Conservation (phyloP, 2,329 filamentous ascomycete genomes). For the Raffaelea deltoideospora region DNA sequence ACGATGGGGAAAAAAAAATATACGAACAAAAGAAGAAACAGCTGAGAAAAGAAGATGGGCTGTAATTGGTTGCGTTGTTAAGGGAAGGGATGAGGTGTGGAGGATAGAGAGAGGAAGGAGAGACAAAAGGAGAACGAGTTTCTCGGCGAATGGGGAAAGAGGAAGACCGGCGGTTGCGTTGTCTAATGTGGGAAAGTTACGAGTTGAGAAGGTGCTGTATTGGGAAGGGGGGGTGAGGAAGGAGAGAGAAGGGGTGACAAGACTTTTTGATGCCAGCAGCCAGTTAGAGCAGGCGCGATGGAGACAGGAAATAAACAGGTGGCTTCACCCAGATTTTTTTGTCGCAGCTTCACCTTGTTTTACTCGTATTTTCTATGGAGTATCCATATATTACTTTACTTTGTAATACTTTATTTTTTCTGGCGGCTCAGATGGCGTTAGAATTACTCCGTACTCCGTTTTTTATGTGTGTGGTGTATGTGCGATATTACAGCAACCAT, state of each 20-base stretch:
- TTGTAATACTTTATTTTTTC: background rate
- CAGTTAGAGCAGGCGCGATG: conserved; percentile 1
- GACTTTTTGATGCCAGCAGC: no score
- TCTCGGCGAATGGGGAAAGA: conserved; percentile 3
- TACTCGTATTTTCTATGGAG: background rate
- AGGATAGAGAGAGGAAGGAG: background rate
- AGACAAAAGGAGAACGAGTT: conserved; percentile 1
- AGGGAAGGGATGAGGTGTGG: no score
- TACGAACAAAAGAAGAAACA: background rate
- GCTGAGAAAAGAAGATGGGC: background rate
- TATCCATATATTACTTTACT: background rate
- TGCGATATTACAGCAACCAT: no score
- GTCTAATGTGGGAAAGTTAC: no score
- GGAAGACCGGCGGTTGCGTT: background rate
- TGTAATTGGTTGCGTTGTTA: no score
- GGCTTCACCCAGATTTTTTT: conserved; percentile 8
- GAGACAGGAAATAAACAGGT: conserved; percentile 11
- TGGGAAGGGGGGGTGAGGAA: background rate
- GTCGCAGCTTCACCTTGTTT: conserved; percentile 2
- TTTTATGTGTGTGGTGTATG: no score
- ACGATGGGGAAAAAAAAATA: background rate
- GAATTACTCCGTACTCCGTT: no score
- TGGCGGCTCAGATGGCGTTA: no score
- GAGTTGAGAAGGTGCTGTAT: conserved; percentile 3
- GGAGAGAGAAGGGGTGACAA: no score